Percentiles rank a stretch among this genome's conserved stretches.
Conservation (phyloP, 106 monocot genomes). For the Posidonia australis region DNA sequence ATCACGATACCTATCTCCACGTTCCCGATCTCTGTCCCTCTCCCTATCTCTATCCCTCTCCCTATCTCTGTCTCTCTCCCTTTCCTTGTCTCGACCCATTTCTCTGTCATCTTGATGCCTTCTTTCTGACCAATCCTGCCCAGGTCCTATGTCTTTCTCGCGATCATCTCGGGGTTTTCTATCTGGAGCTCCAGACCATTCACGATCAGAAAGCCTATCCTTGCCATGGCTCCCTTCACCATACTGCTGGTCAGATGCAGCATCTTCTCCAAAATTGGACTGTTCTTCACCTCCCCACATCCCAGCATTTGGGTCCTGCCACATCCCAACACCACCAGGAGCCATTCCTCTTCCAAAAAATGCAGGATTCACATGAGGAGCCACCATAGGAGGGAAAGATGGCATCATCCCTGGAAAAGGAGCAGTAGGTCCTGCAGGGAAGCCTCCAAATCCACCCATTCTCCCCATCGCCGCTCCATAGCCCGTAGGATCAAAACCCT, state of each 20-base stretch:
- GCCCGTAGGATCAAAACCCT: slow-evolving; percentile 45
- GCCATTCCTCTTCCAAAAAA: slow-evolving; percentile 57
- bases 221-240: slow-evolving; percentile 48
- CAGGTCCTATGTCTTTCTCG: slow-evolving; percentile 46
- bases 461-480: slow-evolving; percentile 32
- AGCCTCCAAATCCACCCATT: slow-evolving; percentile 44
- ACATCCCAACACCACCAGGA: slow-evolving; percentile 40
- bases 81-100: slow-evolving; percentile 19
- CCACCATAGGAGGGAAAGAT: slow-evolving; percentile 45
- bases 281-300: slow-evolving; percentile 54
- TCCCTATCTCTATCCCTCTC: slow-evolving; percentile 36
- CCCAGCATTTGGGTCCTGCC: slow-evolving; percentile 30
- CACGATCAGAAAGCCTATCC: slow-evolving; percentile 18
- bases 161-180: slow-evolving; percentile 21
- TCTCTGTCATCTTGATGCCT: slow-evolving; percentile 46
- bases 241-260: slow-evolving; percentile 43
- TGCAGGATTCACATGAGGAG: slow-evolving; percentile 70
- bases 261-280: slow-evolving; percentile 65
- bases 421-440: slow-evolving; percentile 41
- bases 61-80: slow-evolving; percentile 11
- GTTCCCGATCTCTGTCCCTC: slow-evolving; percentile 13
- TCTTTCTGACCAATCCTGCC: slow-evolving; percentile 45
- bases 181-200: slow-evolving; percentile 12
- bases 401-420: slow-evolving; percentile 57
- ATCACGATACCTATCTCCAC: slow-evolving; percentile 21